Base-by-base conservation (phyloP, 352 stramenopile species). In the Thraustochytrium striatum region DNA sequence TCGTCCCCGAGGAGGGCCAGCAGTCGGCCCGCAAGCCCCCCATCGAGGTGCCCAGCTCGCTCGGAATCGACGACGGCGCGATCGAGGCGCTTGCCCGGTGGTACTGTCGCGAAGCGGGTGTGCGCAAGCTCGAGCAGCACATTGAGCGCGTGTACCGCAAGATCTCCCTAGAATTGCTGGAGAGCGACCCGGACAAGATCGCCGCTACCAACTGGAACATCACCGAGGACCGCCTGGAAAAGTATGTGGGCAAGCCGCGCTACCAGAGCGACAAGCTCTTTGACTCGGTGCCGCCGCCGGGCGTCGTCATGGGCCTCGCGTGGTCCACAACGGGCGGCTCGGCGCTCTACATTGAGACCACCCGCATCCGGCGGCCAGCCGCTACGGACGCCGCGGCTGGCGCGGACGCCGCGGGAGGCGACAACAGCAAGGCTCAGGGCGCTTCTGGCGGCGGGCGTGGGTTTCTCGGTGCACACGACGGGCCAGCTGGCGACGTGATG, bases 61-160 rank as follows among this genome's bases (percentile, higher is more conserved):
- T 99, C 16, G 88, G 88, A 0, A 91, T 99, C 57, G 90, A 89
- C 2, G 90, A 97, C 57, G 93, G 95, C 35, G 94, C 96, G 25
- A 94, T 99, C 33, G 84, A 92, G 81, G 87, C 75, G 57, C 78
- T 97, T 35, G 88, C 92, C 47, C 83, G 88, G 35, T 93, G 90
- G 86, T 99, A 99, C 86, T 98, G 93, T 58, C 89, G 96, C 62
- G 96, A 99, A 85, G 95, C 91, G 68, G 96, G 96, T 62, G 95
- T 99, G 21, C 92, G 96, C 55, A 98, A 97, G 79, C 83, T 99
- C 3, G 89, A 98, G 82, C 98, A 99, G 85, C 91, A 98, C 75
- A 96, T 99, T 41, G 94, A 98, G 79, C 98, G 97, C 81, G 97
- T 99, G 38, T 98, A 97, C 84, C 87, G 96, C 68, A 98, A 99